Evolutionary conservation across 805 yeast genomes (phyloP).

Genomic region (Candida odintsovae): DNA sequence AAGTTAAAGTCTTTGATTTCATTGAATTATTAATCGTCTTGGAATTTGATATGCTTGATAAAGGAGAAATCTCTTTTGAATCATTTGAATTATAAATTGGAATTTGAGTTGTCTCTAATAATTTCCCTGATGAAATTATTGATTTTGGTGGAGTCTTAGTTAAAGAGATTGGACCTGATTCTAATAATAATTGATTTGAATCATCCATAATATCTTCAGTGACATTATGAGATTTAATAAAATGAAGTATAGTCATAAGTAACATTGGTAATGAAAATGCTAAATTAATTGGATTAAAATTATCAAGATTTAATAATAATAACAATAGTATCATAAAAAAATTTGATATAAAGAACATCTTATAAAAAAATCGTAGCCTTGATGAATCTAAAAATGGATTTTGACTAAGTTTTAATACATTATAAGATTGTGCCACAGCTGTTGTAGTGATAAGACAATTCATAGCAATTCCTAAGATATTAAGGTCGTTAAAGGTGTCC

Average conservation of each 20-base stretch:
- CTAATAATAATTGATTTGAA: background rate
- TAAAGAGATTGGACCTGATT: background rate
- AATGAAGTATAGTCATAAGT: background rate
- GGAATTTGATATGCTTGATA: conserved; percentile 7
- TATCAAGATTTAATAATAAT: background rate
- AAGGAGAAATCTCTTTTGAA: conserved; percentile 8
- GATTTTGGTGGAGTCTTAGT: background rate
- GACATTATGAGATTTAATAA: background rate
- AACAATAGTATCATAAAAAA: background rate
- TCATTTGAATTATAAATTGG: too few relatives aligned
- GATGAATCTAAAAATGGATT: background rate
- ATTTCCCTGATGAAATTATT: background rate
- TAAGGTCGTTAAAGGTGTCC: background rate
- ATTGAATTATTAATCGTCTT: background rate
- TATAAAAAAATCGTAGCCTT: background rate
- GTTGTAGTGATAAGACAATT: background rate
- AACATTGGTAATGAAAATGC: background rate
- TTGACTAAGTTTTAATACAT: background rate
- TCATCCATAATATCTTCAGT: background rate
- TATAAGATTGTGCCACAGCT: background rate
- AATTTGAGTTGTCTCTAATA: background rate
- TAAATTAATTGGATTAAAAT: background rate
- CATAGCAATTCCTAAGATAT: background rate
- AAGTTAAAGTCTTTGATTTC: background rate
- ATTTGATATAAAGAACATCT: background rate